Evolutionary conservation across 2,329 filamentous ascomycete species (phyloP).

Genomic region (Colletotrichum sp.): DNA sequence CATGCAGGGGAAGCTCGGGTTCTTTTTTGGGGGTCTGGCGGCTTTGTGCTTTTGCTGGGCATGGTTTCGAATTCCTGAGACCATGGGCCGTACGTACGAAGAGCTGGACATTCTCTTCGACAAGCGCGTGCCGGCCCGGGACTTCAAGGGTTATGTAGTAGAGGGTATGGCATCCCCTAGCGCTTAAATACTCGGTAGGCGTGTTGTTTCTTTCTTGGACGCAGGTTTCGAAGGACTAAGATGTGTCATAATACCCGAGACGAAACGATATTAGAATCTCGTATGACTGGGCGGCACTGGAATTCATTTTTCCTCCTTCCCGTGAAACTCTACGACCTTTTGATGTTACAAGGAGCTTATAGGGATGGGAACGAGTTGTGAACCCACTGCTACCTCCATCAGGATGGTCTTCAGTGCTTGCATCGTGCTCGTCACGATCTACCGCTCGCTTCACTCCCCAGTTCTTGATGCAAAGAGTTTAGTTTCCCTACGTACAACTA

Average conservation of each 20-base stretch:
- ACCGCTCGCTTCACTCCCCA: not conserved
- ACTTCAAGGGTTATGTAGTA: slow-evolving; percentile 43
- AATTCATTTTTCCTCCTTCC: not conserved
- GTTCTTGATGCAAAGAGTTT: not conserved
- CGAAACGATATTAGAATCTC: not conserved
- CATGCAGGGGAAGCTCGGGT: slow-evolving; percentile 37
- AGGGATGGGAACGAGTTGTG: not conserved
- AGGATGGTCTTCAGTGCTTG: not conserved
- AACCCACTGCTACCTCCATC: not conserved
- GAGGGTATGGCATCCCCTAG: not conserved
- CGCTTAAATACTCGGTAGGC: not conserved
- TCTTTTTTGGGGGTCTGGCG: slow-evolving; percentile 26
- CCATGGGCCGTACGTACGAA: slow-evolving; percentile 28
- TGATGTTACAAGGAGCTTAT: not conserved
- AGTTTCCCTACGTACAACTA: not conserved
- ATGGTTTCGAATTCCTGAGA: slow-evolving; percentile 29
- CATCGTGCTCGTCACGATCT: not conserved
- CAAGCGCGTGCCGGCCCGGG: slow-evolving; percentile 29
- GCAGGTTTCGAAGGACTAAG: not conserved
- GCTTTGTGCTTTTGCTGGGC: slow-evolving; percentile 27
- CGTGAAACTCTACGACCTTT: not conserved
- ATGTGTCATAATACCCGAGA: not conserved
- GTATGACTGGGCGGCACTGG: not conserved
- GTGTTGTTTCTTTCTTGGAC: not conserved
- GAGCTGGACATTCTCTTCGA: slow-evolving; percentile 36